Conservation (phyloP, 169 alveolate genomes). For the Cytauxzoon felis region DNA sequence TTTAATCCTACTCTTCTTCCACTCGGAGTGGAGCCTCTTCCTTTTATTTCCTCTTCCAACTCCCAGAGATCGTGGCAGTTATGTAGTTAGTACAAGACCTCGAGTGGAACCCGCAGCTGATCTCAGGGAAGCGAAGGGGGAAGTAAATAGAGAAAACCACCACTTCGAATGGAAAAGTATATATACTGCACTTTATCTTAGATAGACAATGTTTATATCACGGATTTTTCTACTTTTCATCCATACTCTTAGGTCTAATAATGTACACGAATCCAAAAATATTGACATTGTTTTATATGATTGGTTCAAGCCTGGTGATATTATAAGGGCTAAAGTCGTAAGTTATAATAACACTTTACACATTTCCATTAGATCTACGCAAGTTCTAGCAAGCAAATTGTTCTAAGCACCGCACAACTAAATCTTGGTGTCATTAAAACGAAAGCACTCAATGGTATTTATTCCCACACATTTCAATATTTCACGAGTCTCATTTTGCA, state of each 20-base stretch:
- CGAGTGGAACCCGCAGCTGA: too few relatives aligned
- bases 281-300: conserved; percentile 38
- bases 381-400: conserved; percentile 40
- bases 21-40: too few relatives aligned
- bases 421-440: conserved; percentile 49
- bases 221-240: not conserved
- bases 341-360: too few relatives aligned
- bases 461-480: not conserved
- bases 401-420: conserved; percentile 33
- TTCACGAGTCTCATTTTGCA: too few relatives aligned
- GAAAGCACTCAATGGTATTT: conserved; percentile 7
- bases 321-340: conserved; percentile 38
- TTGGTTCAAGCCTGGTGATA: conserved; percentile 61
- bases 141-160: too few relatives aligned
- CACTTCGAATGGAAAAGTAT: not conserved
- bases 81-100: too few relatives aligned
- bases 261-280: conserved; percentile 53
- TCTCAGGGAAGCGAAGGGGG: too few relatives aligned
- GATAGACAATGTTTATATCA: not conserved
- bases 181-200: not conserved
- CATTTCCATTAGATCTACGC: conserved; percentile 25
- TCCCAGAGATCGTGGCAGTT: too few relatives aligned
- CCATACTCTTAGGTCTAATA: conserved; percentile 9
- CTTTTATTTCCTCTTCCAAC: too few relatives aligned
- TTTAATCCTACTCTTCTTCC: too few relatives aligned